Evolutionary conservation across 179 eudicot genomes (phyloP).

Genomic region (Actinidia polygama): DNA sequence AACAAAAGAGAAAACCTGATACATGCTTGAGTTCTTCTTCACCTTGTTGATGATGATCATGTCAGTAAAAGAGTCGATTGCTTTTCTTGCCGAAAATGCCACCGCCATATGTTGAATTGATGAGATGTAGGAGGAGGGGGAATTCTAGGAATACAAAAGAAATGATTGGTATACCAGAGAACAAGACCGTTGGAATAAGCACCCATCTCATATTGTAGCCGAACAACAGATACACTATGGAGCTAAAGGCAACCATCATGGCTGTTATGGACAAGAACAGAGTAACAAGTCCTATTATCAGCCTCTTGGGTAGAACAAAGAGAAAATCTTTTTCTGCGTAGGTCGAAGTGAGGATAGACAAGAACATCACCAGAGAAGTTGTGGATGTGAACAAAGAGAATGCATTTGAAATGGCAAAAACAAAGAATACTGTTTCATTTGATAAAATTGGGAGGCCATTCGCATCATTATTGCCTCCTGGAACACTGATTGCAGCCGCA

Average conservation of each 20-base stretch:
- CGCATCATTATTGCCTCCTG: neutral
- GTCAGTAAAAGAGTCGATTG: neutral
- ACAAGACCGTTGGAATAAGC: neutral
- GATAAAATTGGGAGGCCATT: neutral
- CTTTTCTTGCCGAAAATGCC: neutral
- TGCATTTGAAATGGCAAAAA: neutral
- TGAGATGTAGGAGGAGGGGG: neutral
- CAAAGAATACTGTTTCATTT: neutral
- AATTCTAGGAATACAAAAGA: neutral
- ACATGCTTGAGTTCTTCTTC: neutral
- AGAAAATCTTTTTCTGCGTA: conserved; percentile 10
- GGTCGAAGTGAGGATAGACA: neutral
- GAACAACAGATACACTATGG: neutral
- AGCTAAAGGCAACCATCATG: neutral
- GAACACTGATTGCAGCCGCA: conserved; percentile 1
- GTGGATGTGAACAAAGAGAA: conserved; percentile 1
- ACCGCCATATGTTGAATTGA: neutral
- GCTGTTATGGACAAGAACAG: neutral
- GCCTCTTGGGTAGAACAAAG: neutral
- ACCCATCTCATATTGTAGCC: neutral
- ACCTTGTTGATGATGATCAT: neutral
- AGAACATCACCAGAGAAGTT: neutral
- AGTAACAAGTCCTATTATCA: neutral
- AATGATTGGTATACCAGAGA: neutral
- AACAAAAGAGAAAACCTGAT: neutral